Evolutionary conservation across 495 filamentous ascomycete genomes (phyloP), one percentile per base, ranked within the genome.

Genomic region (Opeltia flavorubescens): DNA sequence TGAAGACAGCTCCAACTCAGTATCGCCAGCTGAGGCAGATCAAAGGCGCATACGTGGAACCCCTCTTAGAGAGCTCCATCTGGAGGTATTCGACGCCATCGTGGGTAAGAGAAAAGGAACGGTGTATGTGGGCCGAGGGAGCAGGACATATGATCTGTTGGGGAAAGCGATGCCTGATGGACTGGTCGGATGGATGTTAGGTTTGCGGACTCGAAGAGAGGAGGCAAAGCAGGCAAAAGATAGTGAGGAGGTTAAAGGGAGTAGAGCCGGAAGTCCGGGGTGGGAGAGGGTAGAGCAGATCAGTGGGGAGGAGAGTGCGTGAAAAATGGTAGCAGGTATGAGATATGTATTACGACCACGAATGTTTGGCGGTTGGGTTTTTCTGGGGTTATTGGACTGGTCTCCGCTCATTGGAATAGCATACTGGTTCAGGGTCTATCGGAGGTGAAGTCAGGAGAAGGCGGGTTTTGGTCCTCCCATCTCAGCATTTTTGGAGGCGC

Each of bases 171-270:
- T 80, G n/a, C 91, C 91, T 8, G 67, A 72, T 15, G 75, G 79
- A 5, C 36, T 95, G 25, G 84, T 95, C 20, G 77, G 75, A 15
- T 86, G 84, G 82, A 95, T 96, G 85, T 76, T 95, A 72, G 84
- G 38, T 23, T 21, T 41, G 0, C 15, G 21, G 38, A 20, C 38
- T 4, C 17, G 13, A 25, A 41, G 25, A 13, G 6, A 41, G 8
- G 3, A 41, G 21, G 38, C 12, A 3, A 15, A 9, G 20, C 18
- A 41, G 15, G 18, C 4, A 25, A 25, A 21, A 21, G 25, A 41
- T 7, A 21, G 18, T 3, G 20, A 41, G 4, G 20, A 41, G 9
- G 38, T 21, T 2, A 21, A 17, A 11, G 33, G 35, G 23, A 26
- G 30, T 17, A 24, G 28, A 15, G 43, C 33, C 5, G 48, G 36